Base-by-base conservation (phyloP, 345 rosid genomes). In the Rhodamnia argentea region DNA sequence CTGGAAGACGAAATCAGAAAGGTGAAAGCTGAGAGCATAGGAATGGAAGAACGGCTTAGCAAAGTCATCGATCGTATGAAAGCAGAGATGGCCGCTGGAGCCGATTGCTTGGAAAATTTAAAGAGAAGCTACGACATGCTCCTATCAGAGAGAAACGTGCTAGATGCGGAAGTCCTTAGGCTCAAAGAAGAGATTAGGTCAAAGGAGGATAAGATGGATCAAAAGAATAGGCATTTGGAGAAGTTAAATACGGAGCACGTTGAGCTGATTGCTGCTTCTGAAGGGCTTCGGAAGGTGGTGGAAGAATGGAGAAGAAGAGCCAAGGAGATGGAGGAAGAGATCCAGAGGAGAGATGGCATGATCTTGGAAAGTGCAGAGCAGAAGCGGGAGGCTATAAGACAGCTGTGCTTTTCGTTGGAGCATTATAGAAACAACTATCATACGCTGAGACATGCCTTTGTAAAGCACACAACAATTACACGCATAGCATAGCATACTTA, bases 351-450 rank as follows among this genome's bases (percentile, higher is more conserved):
- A 51, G 91, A 89, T 86, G 83, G 85, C 24, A 1, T 84, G 83
- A 92, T 92, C 47, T 52, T 84, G 59, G 98, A 94, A 84, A 86
- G 93, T 60, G 96, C 92, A 15, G 96, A 95, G 83, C 90, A 92
- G 90, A 95, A 95, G 89, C 86, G 95, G 87, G 96, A 94, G 87
- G 98, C 93, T 4, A 94, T 94, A 58, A 86, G 98, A 81, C 97
- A 94, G 74, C 92, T 95, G 29, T 94, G 98, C 88, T 90, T 92
- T 84, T 92, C 97, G 4, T 87, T 94, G 54, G 96, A 95, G 85
- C 92, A 95, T 88, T 95, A 93, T 81, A 91, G 90, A 88, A 90
- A 88, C 58, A 87, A 86, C n/a, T 92, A 93, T 27, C 59, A 89
- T 64, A 83, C 62, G 53, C 94, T 95, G n/a, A 91, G 93, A 53